A percentile compares a stretch with the other conserved stretches of the same genome.
Evolutionary conservation across 2,329 filamentous ascomycete species (phyloP).

Genomic region (Meredithiella fracta): DNA sequence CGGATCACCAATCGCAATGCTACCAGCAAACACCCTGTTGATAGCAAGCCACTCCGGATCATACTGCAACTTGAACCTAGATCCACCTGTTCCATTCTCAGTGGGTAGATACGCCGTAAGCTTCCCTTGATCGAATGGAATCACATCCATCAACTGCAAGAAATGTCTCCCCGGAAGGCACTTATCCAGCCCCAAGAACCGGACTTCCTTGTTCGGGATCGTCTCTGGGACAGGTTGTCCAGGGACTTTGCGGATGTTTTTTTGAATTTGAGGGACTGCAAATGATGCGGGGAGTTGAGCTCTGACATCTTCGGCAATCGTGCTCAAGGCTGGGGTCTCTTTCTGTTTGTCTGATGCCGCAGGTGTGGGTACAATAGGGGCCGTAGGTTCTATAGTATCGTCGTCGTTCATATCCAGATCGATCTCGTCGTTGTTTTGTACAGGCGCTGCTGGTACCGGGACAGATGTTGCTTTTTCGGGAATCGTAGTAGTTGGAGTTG

Average conservation of each 20-base stretch:
- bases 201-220: constrained; percentile 64
- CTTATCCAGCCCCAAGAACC: constrained; percentile 85
- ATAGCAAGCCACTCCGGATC: constrained; percentile 95
- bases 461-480: no score
- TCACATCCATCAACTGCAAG: constrained; percentile 58
- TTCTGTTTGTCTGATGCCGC: constrained; percentile 11
- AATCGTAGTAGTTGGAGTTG: constrained; percentile 8
- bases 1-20: constrained; percentile 47
- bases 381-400: constrained; percentile 21
- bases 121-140: constrained; percentile 26
- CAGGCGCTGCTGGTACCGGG: neutral
- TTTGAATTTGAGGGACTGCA: constrained; percentile 22
- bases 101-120: constrained; percentile 15
- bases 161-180: constrained; percentile 67
- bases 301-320: constrained; percentile 47
- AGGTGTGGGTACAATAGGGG: neutral
- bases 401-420: constrained; percentile 49
- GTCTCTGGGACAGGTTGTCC: constrained; percentile 49
- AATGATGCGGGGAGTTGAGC: constrained; percentile 66
- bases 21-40: constrained; percentile 58
- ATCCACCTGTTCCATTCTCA: constrained; percentile 24
- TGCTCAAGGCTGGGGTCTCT: constrained; percentile 5
- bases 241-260: constrained; percentile 27
- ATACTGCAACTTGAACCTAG: constrained; percentile 54
- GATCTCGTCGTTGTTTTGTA: constrained; percentile 49